These are phyloP conservation scores for Thuidium tamariscinum DNA, from an alignment of 225 moss, liverwort and hornwort species.

Conservation along the genomic window DNA sequence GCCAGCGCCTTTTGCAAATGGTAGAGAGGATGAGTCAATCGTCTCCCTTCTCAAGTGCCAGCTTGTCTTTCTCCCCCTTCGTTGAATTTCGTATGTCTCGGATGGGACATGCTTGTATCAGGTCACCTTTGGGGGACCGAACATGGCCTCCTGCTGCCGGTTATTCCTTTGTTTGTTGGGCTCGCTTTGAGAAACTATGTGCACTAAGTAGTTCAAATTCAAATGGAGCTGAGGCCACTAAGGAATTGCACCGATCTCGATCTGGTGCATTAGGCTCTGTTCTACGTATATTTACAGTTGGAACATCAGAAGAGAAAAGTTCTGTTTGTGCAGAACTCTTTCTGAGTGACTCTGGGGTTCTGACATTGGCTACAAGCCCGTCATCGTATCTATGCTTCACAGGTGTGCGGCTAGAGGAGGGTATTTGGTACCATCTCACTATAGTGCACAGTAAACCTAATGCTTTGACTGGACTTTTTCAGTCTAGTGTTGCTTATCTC, in stretches of 20 bases:
- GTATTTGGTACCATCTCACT: slow-evolving; percentile 80
- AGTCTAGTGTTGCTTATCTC: slow-evolving; percentile 84
- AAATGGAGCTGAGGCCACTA: slow-evolving; percentile 9
- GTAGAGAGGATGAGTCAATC: slow-evolving; percentile 72
- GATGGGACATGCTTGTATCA: slow-evolving; percentile 79
- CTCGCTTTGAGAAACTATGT: slow-evolving; percentile 53
- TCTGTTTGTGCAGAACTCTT: slow-evolving; percentile 76
- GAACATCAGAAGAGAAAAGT: slow-evolving; percentile 67
- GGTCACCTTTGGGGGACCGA: slow-evolving; percentile 77
- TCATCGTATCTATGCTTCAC: slow-evolving; percentile 74
- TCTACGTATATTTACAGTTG: slow-evolving; percentile 70
- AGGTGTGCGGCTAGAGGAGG: slow-evolving; percentile 75
- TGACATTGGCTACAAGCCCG: slow-evolving; percentile 79
- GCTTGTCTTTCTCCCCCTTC: slow-evolving; percentile 65
- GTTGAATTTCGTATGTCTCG: slow-evolving; percentile 68
- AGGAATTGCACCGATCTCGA: slow-evolving; percentile 16
- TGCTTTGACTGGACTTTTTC: slow-evolving; percentile 83
- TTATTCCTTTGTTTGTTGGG: slow-evolving; percentile 90
- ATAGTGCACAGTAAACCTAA: slow-evolving; percentile 91
- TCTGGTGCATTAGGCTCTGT: slow-evolving; percentile 30
- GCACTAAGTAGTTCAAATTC: slow-evolving; percentile 1
- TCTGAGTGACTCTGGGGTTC: slow-evolving; percentile 61
- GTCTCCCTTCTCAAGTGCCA: slow-evolving; percentile 43
- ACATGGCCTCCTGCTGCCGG: slow-evolving; percentile 89
- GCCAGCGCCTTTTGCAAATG: slow-evolving; percentile 56